Evolutionary conservation across 495 filamentous ascomycete species (phyloP).

Genomic region (Neurospora intermedia): DNA sequence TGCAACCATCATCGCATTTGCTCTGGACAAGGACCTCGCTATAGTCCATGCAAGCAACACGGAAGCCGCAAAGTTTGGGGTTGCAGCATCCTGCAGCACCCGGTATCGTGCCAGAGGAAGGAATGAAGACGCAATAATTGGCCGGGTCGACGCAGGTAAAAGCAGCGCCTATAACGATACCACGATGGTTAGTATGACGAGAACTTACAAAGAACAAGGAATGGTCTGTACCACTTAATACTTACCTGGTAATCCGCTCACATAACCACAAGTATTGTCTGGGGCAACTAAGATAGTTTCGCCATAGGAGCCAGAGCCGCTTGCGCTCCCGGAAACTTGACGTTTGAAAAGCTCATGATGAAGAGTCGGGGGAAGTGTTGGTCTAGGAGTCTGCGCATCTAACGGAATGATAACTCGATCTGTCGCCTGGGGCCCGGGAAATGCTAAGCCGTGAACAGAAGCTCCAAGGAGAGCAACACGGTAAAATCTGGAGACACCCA

Average conservation of each 20-base stretch:
- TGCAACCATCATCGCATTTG: conserved; percentile 26
- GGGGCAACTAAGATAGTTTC: conserved; percentile 31
- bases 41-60: conserved; percentile 22
- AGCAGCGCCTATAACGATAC: conserved; percentile 16
- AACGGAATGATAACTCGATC: conserved; percentile 9
- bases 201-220: not conserved
- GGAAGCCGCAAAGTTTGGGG: conserved; percentile 16
- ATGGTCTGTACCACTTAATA: not conserved
- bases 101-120: conserved; percentile 6
- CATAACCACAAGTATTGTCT: conserved; percentile 40
- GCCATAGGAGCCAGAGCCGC: conserved; percentile 1
- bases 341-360: conserved; percentile 21
- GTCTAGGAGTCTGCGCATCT: conserved; percentile 12
- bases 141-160: conserved; percentile 21
- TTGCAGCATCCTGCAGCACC: conserved; percentile 31
- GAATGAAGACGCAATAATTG: conserved; percentile 23
- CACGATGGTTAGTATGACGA: not conserved
- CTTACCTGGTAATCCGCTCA: conserved; percentile 26
- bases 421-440: conserved; percentile 25
- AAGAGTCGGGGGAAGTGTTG: conserved; percentile 26
- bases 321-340: conserved; percentile 2
- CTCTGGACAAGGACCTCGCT: conserved; percentile 10
- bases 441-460: conserved; percentile 24
- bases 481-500: conserved; percentile 5
- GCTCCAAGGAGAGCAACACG: conserved; percentile 21